A percentile compares a stretch with the other conserved stretches of the same genome.
These are phyloP conservation scores for Mycena leptocephala DNA, from an alignment of 768 basidiomycete species.

Conservation along the genomic window DNA sequence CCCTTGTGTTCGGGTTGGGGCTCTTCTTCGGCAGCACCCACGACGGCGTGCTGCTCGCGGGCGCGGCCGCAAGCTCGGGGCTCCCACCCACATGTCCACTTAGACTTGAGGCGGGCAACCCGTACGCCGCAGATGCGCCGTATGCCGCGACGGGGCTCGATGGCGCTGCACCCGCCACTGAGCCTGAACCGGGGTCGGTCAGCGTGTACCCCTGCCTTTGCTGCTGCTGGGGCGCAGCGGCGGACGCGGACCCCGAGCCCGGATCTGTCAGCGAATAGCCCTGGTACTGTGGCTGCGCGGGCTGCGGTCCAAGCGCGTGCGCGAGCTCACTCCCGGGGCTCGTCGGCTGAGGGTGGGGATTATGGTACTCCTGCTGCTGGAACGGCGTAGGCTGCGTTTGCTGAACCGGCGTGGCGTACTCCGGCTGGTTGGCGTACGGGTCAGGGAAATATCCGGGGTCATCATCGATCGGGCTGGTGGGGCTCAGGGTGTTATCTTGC, in stretches of 20 bases:
- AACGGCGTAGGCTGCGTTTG: not conserved
- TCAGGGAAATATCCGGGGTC: constrained; percentile 30
- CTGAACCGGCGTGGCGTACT: constrained; percentile 1
- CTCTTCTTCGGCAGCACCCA: constrained; percentile 65
- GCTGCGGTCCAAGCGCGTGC: constrained; percentile 19
- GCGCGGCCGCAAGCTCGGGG: constrained; percentile 12
- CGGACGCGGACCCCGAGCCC: not conserved
- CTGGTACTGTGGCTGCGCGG: not conserved
- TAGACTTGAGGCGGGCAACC: too few relatives aligned
- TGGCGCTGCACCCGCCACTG: not conserved
- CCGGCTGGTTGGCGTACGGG: constrained; percentile 32
- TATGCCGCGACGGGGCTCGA: constrained; percentile 9
- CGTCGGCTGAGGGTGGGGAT: not conserved
- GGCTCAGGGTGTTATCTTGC: constrained; percentile 25
- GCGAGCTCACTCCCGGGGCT: constrained; percentile 22
- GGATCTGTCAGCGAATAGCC: constrained; percentile 20
- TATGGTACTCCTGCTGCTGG: not conserved
- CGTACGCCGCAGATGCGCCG: constrained; percentile 11
- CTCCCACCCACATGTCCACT: too few relatives aligned
- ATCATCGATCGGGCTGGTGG: constrained; percentile 26
- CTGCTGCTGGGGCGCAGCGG: not conserved
- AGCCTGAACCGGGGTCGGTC: constrained; percentile 9
- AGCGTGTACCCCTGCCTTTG: constrained; percentile 15
- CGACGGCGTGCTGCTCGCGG: constrained; percentile 49
- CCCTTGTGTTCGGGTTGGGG: not conserved